These are phyloP conservation scores for Agrostemma githago DNA, from an alignment of 148 eudicot genomes.

Conservation along the genomic window DNA sequence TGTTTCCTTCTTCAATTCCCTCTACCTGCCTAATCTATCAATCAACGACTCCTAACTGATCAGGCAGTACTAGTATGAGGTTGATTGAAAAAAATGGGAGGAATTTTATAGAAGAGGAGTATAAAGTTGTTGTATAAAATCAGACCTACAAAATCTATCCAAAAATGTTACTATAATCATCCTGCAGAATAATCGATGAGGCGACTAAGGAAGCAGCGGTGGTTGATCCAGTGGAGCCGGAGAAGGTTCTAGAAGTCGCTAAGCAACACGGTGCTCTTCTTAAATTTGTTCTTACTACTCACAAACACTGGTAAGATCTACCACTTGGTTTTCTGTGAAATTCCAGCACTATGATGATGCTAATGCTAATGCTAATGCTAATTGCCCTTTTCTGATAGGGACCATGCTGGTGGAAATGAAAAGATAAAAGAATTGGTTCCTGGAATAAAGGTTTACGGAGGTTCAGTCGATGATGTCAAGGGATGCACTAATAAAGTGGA, in stretches of 20 bases:
- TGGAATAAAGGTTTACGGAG: constrained; percentile 76
- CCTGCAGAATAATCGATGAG: constrained; percentile 83
- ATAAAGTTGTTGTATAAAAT: no score
- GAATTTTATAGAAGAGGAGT: no score
- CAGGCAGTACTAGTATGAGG: no score
- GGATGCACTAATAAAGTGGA: constrained; percentile 79
- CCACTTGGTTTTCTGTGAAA: not conserved
- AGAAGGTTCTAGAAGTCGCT: constrained; percentile 66
- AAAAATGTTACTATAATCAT: no score
- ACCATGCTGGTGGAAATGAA: constrained; percentile 95
- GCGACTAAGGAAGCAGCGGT: constrained; percentile 64
- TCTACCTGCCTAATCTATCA: no score
- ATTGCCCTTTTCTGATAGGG: constrained; percentile 43
- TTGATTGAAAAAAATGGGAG: no score
- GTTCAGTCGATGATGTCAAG: constrained; percentile 77
- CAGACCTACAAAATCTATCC: no score
- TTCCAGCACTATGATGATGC: no score
- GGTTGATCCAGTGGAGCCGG: constrained; percentile 94
- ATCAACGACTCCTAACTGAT: no score
- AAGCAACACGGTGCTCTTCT: constrained; percentile 48
- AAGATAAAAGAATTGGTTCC: constrained; percentile 65
- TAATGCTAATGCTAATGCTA: no score
- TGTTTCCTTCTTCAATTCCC: not conserved
- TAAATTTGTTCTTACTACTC: constrained; percentile 81
- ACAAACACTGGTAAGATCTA: constrained; percentile 67